A percentile compares a stretch with the other conserved stretches of the same genome.
These are phyloP conservation scores for Volvox africanus DNA, from an alignment of 139 green algal genomes.

Conservation along the genomic window DNA sequence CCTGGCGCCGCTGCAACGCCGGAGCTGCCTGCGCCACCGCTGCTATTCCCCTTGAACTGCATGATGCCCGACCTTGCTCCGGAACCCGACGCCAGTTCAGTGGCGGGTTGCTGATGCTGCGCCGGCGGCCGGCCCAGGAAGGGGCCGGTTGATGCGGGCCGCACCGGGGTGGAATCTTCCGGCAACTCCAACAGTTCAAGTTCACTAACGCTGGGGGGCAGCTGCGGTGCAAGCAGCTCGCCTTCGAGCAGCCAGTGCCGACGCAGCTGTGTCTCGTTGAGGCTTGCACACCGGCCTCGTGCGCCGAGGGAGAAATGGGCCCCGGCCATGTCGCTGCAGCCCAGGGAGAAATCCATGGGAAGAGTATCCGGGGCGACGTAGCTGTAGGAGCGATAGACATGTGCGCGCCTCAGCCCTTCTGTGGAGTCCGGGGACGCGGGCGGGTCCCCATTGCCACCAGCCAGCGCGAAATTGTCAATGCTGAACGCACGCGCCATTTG, in stretches of 20 bases:
- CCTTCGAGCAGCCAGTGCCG: constrained; percentile 24
- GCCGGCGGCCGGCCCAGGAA: background rate
- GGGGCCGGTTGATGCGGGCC: background rate
- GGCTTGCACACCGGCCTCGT: constrained; percentile 23
- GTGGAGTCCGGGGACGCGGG: background rate
- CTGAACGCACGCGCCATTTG: constrained; percentile 27
- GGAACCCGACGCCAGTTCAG: background rate
- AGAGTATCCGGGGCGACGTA: background rate
- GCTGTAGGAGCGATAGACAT: constrained; percentile 12
- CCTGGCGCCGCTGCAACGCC: background rate
- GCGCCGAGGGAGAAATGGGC: background rate
- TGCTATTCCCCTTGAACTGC: constrained; percentile 17
- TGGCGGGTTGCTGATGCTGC: background rate
- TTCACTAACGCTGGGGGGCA: constrained; percentile 33
- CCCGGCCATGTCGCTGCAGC: background rate
- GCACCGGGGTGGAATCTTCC: constrained; percentile 20
- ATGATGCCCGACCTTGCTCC: background rate
- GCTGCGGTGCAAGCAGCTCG: constrained; percentile 39
- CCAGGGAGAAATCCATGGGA: constrained; percentile 20
- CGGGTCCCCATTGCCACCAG: background rate
- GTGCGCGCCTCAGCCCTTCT: background rate
- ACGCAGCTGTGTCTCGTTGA: constrained; percentile 35
- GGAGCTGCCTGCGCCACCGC: background rate
- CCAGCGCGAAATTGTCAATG: constrained; percentile 14
- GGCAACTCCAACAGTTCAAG: constrained; percentile 43